phyloP scores from a whole-genome alignment of 2,329 filamentous ascomycete genomes.

The Fusarium sterilihyphosum region DNA sequence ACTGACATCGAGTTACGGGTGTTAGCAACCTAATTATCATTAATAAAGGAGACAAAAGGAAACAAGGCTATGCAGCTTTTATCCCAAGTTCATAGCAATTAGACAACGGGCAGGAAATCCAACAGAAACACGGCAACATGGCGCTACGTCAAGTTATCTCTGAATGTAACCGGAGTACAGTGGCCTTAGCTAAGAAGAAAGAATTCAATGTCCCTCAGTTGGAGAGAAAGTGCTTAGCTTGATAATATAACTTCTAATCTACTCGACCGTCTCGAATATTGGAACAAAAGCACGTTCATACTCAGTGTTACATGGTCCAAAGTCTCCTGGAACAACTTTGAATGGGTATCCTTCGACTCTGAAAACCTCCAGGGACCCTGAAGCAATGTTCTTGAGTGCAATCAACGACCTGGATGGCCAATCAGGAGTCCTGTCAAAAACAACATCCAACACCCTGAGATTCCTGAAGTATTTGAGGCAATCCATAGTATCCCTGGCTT shows the following conservation, averaged over 20 bases:
- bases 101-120: background rate
- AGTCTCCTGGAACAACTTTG: background rate
- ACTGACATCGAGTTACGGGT: background rate
- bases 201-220: background rate
- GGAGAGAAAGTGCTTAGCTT: background rate
- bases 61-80: no score
- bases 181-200: background rate
- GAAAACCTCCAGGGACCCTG: conserved; percentile 1
- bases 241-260: background rate
- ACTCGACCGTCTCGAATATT: background rate
- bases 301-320: background rate
- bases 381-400: conserved; percentile 1
- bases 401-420: conserved; percentile 3
- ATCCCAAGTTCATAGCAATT: background rate
- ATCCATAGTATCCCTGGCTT: background rate
- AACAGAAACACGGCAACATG: background rate
- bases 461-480: background rate
- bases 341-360: conserved; percentile 11
- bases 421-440: background rate
- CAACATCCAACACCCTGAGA: conserved; percentile 6
- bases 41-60: background rate
- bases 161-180: background rate
- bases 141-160: background rate
- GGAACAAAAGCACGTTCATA: background rate
- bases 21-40: background rate